Evolutionary conservation across 768 basidiomycete species (phyloP).

Genomic region (Leccinum fibrillosum): DNA sequence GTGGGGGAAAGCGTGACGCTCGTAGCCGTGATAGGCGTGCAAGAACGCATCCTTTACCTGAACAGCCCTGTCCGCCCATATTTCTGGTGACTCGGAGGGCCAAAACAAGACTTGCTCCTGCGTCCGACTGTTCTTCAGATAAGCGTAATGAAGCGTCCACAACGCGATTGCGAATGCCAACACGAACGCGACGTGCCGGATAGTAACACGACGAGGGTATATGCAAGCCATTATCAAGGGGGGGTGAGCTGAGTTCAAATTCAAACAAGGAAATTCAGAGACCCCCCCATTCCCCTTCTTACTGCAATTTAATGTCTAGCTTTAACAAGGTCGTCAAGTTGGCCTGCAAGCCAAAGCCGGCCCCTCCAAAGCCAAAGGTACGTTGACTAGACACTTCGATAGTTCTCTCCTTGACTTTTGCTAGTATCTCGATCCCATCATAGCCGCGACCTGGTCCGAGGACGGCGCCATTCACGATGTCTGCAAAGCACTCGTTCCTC

Average conservation of each 20-base stretch:
- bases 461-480: conserved; percentile 93
- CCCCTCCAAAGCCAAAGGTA: conserved; percentile 95
- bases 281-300: background rate
- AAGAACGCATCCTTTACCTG: conserved; percentile 60
- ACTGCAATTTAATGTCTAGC: conserved; percentile 52
- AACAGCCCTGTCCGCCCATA: conserved; percentile 52
- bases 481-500: conserved; percentile 79
- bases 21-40: conserved; percentile 69
- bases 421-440: conserved; percentile 94
- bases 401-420: background rate
- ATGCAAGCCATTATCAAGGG: background rate
- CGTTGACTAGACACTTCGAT: background rate
- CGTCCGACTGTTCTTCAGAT: background rate
- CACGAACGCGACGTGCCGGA: conserved; percentile 23
- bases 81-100: conserved; percentile 28
- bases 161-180: conserved; percentile 9
- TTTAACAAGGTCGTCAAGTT: conserved; percentile 92
- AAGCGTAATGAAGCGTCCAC: conserved; percentile 21
- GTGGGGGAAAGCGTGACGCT: conserved; percentile 53
- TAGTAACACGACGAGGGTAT: conserved; percentile 16
- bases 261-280: conserved; percentile 5
- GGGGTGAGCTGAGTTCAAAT: conserved; percentile 26
- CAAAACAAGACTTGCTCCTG: conserved; percentile 19
- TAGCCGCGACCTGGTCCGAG: conserved; percentile 95
- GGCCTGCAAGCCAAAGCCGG: conserved; percentile 96